phyloP scores from a whole-genome alignment of 805 yeast genomes.

The Myxozyma sirexii region DNA sequence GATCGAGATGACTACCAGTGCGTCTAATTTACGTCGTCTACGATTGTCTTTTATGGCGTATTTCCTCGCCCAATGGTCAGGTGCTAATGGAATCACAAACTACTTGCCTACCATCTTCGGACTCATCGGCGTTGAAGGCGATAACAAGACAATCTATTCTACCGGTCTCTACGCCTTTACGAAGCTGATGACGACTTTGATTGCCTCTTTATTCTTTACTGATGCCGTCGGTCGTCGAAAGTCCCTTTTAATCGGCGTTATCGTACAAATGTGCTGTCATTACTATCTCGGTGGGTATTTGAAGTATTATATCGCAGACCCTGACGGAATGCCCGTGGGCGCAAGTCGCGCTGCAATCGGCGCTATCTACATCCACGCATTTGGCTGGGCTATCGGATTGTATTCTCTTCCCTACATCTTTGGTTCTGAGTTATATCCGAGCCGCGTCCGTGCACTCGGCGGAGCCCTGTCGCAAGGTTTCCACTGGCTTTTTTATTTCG shows the following conservation, averaged over 20 bases:
- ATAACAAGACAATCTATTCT: conserved; percentile 2
- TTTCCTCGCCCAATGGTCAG: conserved; percentile 23
- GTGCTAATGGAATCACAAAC: conserved; percentile 22
- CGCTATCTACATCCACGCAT: conserved; percentile 20
- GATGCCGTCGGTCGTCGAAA: conserved; percentile 17
- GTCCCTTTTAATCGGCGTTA: conserved; percentile 8
- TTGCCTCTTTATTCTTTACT: conserved; percentile 19
- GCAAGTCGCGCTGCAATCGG: conserved; percentile 21
- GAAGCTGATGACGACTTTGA: conserved; percentile 10
- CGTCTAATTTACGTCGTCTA: conserved; percentile 12
- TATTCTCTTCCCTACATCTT: conserved; percentile 18
- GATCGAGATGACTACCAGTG: neutral
- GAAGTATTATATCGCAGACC: conserved; percentile 3
- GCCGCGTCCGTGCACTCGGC: conserved; percentile 17
- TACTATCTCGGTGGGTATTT: conserved; percentile 14
- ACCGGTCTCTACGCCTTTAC: conserved; percentile 19
- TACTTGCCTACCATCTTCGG: conserved; percentile 23
- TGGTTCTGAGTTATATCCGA: conserved; percentile 21
- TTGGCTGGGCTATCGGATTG: conserved; percentile 20
- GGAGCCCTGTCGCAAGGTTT: conserved; percentile 13
- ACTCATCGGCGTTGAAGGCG: conserved; percentile 12
- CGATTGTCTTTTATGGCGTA: conserved; percentile 18
- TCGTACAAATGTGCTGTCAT: conserved; percentile 16
- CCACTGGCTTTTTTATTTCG: conserved; percentile 24
- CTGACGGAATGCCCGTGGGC: conserved; percentile 3